Evolutionary conservation across 78 protist genomes (phyloP).

Genomic region (Blattamonas nauphoetae): DNA sequence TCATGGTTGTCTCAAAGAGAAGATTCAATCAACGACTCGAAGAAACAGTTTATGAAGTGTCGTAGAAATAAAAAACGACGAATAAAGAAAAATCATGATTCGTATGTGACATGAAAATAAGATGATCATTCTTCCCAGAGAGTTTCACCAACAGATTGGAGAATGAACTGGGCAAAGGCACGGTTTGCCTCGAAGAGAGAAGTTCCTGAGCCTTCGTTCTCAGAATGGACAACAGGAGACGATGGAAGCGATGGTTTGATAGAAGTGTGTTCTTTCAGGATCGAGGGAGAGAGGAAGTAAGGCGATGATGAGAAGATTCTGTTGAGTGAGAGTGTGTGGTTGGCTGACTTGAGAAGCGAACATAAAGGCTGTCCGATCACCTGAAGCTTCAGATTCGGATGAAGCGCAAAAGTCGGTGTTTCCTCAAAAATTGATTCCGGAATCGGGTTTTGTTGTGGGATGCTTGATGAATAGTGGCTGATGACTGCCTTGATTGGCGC

Average conservation of each 20-base stretch:
- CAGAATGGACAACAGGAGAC: not conserved
- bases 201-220: not conserved
- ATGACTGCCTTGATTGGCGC: not conserved
- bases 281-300: not conserved
- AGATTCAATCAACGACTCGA: too few relatives aligned
- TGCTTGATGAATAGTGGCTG: not conserved
- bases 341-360: too few relatives aligned
- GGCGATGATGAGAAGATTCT: not conserved
- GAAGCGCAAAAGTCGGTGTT: too few relatives aligned
- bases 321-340: not conserved
- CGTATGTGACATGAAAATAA: too few relatives aligned
- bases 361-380: too few relatives aligned
- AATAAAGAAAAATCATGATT: too few relatives aligned
- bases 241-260: not conserved
- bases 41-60: too few relatives aligned
- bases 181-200: not conserved
- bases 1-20: too few relatives aligned
- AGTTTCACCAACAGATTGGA: not conserved
- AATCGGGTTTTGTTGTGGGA: not conserved
- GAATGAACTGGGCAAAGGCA: not conserved
- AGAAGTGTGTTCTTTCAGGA: not conserved
- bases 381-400: too few relatives aligned
- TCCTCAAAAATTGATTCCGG: too few relatives aligned
- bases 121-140: not conserved
- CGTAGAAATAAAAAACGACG: too few relatives aligned